A percentile compares a stretch with the other conserved stretches of the same genome.
Conservation (phyloP, 1,139 yeast species). For the Wickerhamomyces sp. region DNA sequence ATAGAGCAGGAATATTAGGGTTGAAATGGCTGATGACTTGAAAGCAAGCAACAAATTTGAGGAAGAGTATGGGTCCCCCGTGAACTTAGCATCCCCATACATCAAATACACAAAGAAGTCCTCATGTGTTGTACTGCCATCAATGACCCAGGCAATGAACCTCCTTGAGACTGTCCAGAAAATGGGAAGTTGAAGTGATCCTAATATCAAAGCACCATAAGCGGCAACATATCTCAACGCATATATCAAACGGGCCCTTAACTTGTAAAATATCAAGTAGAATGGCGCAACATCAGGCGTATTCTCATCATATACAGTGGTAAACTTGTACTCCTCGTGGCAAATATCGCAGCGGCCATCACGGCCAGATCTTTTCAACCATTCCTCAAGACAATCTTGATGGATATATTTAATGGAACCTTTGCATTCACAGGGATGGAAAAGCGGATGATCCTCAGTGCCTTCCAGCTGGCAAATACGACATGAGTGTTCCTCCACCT, state of each 20-base stretch:
- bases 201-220: slow-evolving; percentile 34
- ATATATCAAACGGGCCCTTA: slow-evolving; percentile 25
- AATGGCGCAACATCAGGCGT: slow-evolving; percentile 69
- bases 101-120: slow-evolving; percentile 28
- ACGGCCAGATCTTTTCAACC: slow-evolving; percentile 51
- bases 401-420: slow-evolving; percentile 94
- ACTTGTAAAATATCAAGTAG: slow-evolving; percentile 36
- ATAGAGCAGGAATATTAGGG: slow-evolving; percentile 25
- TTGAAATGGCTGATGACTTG: slow-evolving; percentile 18
- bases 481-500: slow-evolving; percentile 47
- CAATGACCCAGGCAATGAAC: slow-evolving; percentile 48
- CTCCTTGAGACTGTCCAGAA: slow-evolving; percentile 51
- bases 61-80: slow-evolving; percentile 36
- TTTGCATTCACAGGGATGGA: slow-evolving; percentile 89
- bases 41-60: slow-evolving; percentile 14
- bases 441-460: slow-evolving; percentile 71
- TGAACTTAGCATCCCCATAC: slow-evolving; percentile 21
- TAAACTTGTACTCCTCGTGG: slow-evolving; percentile 67
- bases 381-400: slow-evolving; percentile 84
- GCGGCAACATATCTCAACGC: slow-evolving; percentile 31
- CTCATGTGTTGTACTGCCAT: slow-evolving; percentile 41
- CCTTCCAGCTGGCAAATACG: slow-evolving; percentile 94
- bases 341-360: slow-evolving; percentile 83
- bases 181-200: slow-evolving; percentile 51
- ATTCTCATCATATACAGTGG: slow-evolving; percentile 61